These are phyloP conservation scores for Amylocarpus encephaloides DNA, from an alignment of 2,329 filamentous ascomycete species.

Conservation along the genomic window DNA sequence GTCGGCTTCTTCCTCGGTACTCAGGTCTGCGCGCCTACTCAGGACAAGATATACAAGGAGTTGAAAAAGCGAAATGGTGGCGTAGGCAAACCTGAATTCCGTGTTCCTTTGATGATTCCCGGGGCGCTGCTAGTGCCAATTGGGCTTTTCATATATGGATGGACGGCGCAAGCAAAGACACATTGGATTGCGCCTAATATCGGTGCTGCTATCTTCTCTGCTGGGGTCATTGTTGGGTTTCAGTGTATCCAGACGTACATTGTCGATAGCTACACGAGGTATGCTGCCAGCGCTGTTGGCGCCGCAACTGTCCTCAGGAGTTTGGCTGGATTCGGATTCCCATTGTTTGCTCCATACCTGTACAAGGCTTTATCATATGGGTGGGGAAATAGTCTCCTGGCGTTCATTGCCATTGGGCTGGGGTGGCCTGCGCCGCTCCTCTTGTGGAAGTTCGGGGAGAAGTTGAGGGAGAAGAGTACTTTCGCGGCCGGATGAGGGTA, in stretches of 20 bases:
- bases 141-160: constrained; percentile 50
- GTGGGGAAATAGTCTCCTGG: constrained; percentile 40
- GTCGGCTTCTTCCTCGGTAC: constrained; percentile 37
- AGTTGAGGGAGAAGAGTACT: constrained; percentile 36
- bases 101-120: constrained; percentile 50
- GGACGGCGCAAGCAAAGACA: constrained; percentile 42
- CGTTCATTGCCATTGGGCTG: constrained; percentile 44
- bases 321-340: constrained; percentile 20
- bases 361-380: constrained; percentile 34
- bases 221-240: constrained; percentile 34
- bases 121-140: constrained; percentile 49
- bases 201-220: constrained; percentile 43
- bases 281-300: constrained; percentile 35
- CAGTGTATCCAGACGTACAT: constrained; percentile 38
- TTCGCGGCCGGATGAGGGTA: constrained; percentile 13
- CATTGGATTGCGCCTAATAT: constrained; percentile 53
- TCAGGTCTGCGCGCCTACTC: constrained; percentile 22
- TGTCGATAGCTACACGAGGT: constrained; percentile 39
- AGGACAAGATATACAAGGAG: constrained; percentile 20
- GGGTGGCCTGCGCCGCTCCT: constrained; percentile 42
- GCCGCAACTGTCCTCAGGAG: constrained; percentile 13
- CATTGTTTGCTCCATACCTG: constrained; percentile 18
- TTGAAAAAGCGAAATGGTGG: constrained; percentile 19
- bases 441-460: constrained; percentile 34
- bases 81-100: constrained; percentile 46